Evolutionary conservation across 768 basidiomycete genomes (phyloP), one percentile per base, ranked within the genome.

Genomic region (Lentinula aciculospora): DNA sequence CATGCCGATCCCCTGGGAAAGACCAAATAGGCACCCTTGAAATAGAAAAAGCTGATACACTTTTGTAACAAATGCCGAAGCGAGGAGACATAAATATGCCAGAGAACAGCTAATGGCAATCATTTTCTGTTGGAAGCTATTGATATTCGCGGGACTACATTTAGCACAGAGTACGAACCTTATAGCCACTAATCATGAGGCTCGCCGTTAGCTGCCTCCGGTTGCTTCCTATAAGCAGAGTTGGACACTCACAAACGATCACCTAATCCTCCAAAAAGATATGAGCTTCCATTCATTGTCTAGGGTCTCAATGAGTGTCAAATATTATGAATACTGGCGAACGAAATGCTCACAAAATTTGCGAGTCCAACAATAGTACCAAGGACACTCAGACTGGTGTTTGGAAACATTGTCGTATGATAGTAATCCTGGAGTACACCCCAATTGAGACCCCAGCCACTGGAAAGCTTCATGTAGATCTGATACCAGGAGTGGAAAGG

Each of bases 361-460:
- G 37, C n/a, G 7, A 58, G 25, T 21, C 57, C 57, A 1, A 40
- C 12, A 9, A 44, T 47, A 8, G 40, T 50, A 4, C 25, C 19
- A 9, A 58, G 37, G 1, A 58, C 36, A 42, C 48, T 53, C 15
- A 58, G 28, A n/a, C 39, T 39, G 17, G 57, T 58, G 28, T 37
- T 45, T 21, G 57, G 57, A 51, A 58, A 58, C 57, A 58, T 63
- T n/a, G 62, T 62, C 25, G 64, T 54, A 57, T 67, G 66, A 54
- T 68, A 70, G 58, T 66, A 71, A 56, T 68, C 70, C 37, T 71
- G 66, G 0, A 69, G 65, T 1, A 71, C 68, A 28, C 70, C 70
- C 69, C 69, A 71, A 17, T 65, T 65, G 60, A 70, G 44, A 5
- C 64, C 58, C 56, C 58, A 63, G 6, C 59, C 62, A 60, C 64